Evolutionary conservation across 345 rosid genomes (phyloP).

Genomic region (Eucalyptus albens): DNA sequence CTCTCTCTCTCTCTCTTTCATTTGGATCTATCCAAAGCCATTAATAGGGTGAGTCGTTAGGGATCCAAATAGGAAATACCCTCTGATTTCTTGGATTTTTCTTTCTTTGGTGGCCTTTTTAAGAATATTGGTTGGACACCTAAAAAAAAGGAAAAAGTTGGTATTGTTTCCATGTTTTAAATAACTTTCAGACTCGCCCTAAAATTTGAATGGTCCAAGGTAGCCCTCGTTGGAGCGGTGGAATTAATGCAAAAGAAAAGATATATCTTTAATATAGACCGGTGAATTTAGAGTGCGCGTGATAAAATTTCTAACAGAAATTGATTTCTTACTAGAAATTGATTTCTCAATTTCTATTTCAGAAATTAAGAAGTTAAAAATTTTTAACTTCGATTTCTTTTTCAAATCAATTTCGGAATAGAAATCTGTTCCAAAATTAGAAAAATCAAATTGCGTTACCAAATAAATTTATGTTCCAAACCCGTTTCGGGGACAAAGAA

Average conservation of each 20-base stretch:
- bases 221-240: neutral
- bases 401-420: no score
- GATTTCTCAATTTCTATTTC: no score
- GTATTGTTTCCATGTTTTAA: neutral
- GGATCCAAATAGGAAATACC: neutral
- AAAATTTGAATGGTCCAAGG: neutral
- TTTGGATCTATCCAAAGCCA: neutral
- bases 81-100: neutral
- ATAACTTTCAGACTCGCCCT: neutral
- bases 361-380: no score
- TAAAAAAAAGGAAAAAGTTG: neutral
- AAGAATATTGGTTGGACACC: neutral
- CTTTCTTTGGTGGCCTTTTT: neutral
- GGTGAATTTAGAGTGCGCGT: neutral
- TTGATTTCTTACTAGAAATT: no score
- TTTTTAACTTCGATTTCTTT: no score
- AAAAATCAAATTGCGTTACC: no score
- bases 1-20: neutral
- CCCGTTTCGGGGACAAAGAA: fast-evolving
- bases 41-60: neutral
- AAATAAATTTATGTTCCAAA: no score
- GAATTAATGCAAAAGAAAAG: neutral
- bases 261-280: neutral
- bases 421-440: no score
- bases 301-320: no score